phyloP scores from a whole-genome alignment of 2,329 filamentous ascomycete species.

The Diaporthe australafricana region DNA sequence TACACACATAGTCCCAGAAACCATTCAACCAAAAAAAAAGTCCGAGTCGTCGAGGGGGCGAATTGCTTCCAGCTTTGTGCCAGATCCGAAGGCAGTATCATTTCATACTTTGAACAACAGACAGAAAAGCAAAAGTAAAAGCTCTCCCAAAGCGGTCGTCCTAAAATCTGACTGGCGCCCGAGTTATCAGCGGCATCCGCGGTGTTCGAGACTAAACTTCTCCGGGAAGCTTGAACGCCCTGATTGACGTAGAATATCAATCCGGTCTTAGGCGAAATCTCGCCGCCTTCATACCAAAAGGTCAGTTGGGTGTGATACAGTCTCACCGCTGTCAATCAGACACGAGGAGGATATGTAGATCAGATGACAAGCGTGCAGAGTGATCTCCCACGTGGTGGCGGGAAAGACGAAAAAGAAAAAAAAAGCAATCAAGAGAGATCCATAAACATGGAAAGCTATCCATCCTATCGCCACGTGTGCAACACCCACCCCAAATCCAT shows the following conservation, averaged over 20 bases:
- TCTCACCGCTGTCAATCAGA: no score
- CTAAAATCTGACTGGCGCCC: conserved; percentile 14
- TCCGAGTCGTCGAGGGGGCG: no score
- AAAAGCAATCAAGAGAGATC: neutral
- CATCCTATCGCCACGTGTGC: neutral
- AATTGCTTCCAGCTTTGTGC: no score
- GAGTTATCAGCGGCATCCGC: neutral
- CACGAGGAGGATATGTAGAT: neutral
- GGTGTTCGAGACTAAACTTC: neutral
- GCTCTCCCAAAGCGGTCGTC: neutral
- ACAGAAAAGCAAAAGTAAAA: neutral
- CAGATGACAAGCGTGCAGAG: neutral
- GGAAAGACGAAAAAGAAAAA: neutral
- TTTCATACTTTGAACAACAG: neutral
- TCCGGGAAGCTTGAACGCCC: neutral
- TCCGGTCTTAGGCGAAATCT: neutral
- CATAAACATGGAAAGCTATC: neutral
- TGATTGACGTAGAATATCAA: neutral
- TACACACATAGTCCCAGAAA: neutral
- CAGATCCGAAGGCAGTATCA: neutral
- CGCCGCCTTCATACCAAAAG: neutral
- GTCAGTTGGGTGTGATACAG: neutral
- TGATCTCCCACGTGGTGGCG: neutral
- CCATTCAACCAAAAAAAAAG: no score
- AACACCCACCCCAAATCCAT: neutral